Evolutionary conservation across 257 asterid species (phyloP).

Genomic region (Coffea canephora): DNA sequence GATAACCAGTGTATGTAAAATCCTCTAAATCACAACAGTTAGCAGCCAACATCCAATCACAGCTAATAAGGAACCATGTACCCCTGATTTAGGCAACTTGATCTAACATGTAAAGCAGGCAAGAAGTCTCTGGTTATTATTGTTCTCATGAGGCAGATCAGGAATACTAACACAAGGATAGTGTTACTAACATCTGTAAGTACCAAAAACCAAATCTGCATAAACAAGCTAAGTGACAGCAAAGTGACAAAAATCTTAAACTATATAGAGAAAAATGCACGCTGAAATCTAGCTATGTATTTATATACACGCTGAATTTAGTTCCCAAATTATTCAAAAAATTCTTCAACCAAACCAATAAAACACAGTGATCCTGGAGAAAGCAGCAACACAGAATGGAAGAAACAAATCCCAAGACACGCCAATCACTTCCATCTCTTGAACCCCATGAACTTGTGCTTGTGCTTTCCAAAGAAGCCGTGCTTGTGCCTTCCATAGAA

Average conservation of each 20-base stretch:
- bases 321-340: neutral
- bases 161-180: too few species aligned
- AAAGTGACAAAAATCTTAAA: neutral
- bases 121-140: neutral
- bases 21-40: neutral
- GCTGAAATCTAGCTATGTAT: neutral
- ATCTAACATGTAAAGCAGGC: neutral
- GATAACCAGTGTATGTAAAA: neutral
- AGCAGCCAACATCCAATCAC: neutral
- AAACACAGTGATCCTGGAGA: neutral
- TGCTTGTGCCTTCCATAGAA: slow-evolving; percentile 30
- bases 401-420: neutral
- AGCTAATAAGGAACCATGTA: too few species aligned
- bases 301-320: neutral
- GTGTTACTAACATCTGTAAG: neutral
- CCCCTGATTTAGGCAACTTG: neutral
- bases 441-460: slow-evolving; percentile 41
- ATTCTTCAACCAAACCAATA: neutral
- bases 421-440: slow-evolving; percentile 44
- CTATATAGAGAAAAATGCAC: neutral
- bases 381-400: neutral
- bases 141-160: neutral
- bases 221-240: too few species aligned
- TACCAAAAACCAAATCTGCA: neutral
- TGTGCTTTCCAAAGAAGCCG: slow-evolving; percentile 15